Base-by-base conservation (phyloP, 768 basidiomycete genomes). In the Auricularia cornea region DNA sequence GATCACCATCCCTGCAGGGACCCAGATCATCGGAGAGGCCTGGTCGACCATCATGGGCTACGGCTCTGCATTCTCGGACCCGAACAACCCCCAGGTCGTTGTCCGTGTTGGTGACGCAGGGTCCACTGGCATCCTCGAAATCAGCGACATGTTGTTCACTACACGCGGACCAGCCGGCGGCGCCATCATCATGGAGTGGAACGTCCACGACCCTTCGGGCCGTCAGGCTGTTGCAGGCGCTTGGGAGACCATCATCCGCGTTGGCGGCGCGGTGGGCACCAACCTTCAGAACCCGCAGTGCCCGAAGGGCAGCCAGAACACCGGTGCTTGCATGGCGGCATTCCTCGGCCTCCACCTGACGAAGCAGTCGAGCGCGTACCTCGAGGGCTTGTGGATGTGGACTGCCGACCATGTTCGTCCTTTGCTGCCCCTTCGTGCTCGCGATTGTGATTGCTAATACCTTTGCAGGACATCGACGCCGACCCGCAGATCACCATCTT, bases 261-360 rank as follows among this genome's bases (percentile, higher is more conserved):
- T 63, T 29, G 54, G 54, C 14, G 54, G 54, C 16, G 62, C 64
- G 28, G 33, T 59, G 10, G 68, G 68, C 28, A 64, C 66, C 44
- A 64, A 65, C 67, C 60, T 77, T 54, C 71, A 73, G 57, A 63
- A 63, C 6, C 59, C 70, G 3, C 68, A 78, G 61, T 81, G 80
- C 65, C 71, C 76, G 1, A 64, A 69, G 0, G 73, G 72, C 30
- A 69, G 70, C 2, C 56, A 68, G 59, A 76, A 72, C 40, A 16
- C 44, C 38, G 8, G 10, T 28, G 54, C 54, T 11, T 91, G 90
- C 68, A 79, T 78, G 23, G 85, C 85, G 30, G 84, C 87, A 3
- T 92, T 86, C 76, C 70, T 91, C 64, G 82, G 71, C n/a, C 69
- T 92, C 28, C 86, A 92, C 67, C 71, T 92, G 38, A 78, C 78